Base-by-base conservation (phyloP, 169 alveolate genomes). In the Cystoisospora suis region DNA sequence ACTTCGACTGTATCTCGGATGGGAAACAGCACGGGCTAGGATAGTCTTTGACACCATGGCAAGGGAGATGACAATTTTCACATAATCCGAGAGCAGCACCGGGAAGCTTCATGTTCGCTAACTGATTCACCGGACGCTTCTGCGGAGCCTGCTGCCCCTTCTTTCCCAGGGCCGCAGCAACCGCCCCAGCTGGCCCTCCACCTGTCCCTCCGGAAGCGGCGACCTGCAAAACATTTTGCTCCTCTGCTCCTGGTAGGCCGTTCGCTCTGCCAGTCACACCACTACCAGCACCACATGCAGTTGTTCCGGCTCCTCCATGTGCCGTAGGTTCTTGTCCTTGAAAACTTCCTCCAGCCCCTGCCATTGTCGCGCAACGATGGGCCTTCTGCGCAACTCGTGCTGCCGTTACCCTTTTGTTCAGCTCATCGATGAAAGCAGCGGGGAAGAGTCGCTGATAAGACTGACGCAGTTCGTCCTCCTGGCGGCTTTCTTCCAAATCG, bases 371-470 rank as follows among this genome's bases (percentile, higher is more conserved):
- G 70, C 80, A 88, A n/a, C 92, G 61, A 29, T 75, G 53, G 7
- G 89, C 89, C 29, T 86, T 58, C 83, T 88, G 92, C 9, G 92
- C 92, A 23, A 85, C 87, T 49, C 80, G 75, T 36, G 92, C 92
- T 36, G 92, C 92, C 4, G 88, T 70, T 5, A 86, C 61, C 20
- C 92, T 45, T 59, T 88, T 88, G 70, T 89, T 75, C 15, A 89
- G 61, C 49, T 81, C 93, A 40, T 69, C 93, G 45, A 69, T 87
- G 45, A 89, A 89, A 9, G 86, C 93, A 12, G 87, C 93, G 44
- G 93, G 93, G 87, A 89, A 89, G 34, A 89, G 93, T 47, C 81
- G 86, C 87, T 89, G 90, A 80, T 89, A 89, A 42, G 93, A 89
- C 81, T 80, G 92, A 45, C 92, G 79, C 85, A 88, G 69, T 4